Percentiles rank a stretch among this genome's conserved stretches.
Conservation (phyloP, 2,329 filamentous ascomycete genomes). For the Arachnopeziza araneosa region DNA sequence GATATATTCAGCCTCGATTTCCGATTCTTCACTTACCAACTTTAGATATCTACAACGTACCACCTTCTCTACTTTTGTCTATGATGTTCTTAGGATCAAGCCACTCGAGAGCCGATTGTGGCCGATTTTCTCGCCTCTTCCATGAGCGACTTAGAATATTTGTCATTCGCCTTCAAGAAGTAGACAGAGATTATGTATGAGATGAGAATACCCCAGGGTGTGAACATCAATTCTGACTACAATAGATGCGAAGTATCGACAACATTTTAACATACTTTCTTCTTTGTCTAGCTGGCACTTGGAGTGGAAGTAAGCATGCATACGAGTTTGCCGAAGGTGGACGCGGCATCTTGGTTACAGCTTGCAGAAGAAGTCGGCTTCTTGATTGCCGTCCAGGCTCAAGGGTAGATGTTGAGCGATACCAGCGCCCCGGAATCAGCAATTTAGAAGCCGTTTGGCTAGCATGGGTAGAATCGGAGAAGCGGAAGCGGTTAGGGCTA, state of each 20-base stretch:
- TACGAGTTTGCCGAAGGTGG: constrained; percentile 28
- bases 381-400: constrained; percentile 23
- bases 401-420: constrained; percentile 13
- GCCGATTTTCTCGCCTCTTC: constrained; percentile 24
- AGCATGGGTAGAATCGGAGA: constrained; percentile 28
- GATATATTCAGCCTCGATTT: constrained; percentile 25
- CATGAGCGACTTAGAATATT: constrained; percentile 24
- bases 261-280: constrained; percentile 27
- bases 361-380: constrained; percentile 22
- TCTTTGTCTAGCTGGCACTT: constrained; percentile 24
- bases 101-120: constrained; percentile 23
- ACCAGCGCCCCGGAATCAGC: constrained; percentile 12
- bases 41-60: constrained; percentile 22
- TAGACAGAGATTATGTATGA: constrained; percentile 25
- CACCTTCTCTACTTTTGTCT: constrained; percentile 21
- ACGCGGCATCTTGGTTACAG: constrained; percentile 23
- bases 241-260: constrained; percentile 22
- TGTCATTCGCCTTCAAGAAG: constrained; percentile 17
- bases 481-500: constrained; percentile 24
- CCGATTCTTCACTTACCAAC: constrained; percentile 26
- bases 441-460: constrained; percentile 22
- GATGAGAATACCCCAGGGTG: neutral
- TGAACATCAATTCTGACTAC: neutral
- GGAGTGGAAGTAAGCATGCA: constrained; percentile 25
- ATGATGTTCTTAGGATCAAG: constrained; percentile 30